A percentile compares a stretch with the other conserved stretches of the same genome.
These are phyloP conservation scores for Aspergillus unguis DNA, from an alignment of 2,329 filamentous ascomycete species.

Conservation along the genomic window DNA sequence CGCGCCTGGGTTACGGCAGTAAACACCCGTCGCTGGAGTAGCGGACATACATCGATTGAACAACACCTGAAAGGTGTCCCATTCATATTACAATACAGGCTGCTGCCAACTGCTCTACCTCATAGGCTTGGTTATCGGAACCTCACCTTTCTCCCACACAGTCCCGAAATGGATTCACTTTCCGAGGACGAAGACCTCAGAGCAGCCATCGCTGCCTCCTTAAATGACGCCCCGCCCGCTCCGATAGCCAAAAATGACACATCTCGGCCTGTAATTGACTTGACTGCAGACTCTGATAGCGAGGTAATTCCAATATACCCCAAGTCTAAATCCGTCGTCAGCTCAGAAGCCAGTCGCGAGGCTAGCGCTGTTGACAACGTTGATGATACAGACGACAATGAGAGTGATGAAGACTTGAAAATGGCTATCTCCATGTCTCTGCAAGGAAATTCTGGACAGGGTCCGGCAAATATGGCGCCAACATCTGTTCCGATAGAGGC, in stretches of 20 bases:
- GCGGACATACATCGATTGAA: neutral
- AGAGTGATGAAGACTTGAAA: conserved; percentile 34
- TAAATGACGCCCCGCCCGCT: conserved; percentile 13
- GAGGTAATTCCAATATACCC: neutral
- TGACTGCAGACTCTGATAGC: conserved; percentile 23
- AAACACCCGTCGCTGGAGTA: neutral
- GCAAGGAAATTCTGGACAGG: conserved; percentile 19
- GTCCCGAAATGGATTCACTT: conserved; percentile 3
- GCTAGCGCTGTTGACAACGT: conserved; percentile 7
- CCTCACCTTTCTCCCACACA: neutral
- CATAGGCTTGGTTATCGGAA: too few relatives aligned
- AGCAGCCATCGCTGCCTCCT: conserved; percentile 23
- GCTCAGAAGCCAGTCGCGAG: conserved; percentile 5
- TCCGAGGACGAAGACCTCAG: conserved; percentile 17
- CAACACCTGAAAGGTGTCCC: too few relatives aligned
- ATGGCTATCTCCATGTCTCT: conserved; percentile 35
- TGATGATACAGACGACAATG: conserved; percentile 5
- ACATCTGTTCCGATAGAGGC: neutral
- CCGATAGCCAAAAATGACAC: neutral
- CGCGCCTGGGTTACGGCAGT: neutral
- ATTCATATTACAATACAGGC: too few relatives aligned
- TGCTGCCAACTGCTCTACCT: too few relatives aligned
- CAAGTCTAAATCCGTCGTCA: conserved; percentile 4
- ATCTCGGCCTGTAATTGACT: conserved; percentile 26
- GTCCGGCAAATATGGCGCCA: neutral